Percentiles rank a stretch among this genome's conserved stretches.
Conservation (phyloP, 352 stramenopile species). For the Phytophthora pistaciae region DNA sequence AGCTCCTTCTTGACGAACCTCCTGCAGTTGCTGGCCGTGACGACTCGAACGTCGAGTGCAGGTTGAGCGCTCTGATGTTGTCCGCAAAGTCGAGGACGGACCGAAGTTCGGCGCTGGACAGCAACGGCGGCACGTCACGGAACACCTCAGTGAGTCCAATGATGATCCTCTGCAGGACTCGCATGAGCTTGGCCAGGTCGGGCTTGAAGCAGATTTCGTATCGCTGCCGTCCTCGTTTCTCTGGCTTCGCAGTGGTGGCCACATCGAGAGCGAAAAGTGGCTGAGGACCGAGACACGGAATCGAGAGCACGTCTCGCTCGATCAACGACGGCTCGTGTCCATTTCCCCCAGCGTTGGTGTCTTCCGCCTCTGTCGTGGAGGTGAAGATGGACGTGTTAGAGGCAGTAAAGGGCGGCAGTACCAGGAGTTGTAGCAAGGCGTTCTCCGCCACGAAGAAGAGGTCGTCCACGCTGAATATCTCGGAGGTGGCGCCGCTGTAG, state of each 20-base stretch:
- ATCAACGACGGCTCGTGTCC: background rate
- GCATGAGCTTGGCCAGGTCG: slow-evolving; percentile 36
- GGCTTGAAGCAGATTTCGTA: slow-evolving; percentile 52
- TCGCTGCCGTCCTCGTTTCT: slow-evolving; percentile 19
- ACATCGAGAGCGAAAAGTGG: slow-evolving; percentile 29
- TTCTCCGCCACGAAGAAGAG: slow-evolving; percentile 32
- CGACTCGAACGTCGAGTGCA: slow-evolving; percentile 9
- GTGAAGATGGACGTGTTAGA: slow-evolving; percentile 14
- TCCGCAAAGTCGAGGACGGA: slow-evolving; percentile 59
- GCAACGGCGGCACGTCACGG: slow-evolving; percentile 44
- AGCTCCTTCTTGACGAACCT: background rate
- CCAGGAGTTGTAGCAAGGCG: slow-evolving; percentile 25
- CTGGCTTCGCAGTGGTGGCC: background rate
- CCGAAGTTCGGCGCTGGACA: slow-evolving; percentile 46
- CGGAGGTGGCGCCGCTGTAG: background rate
- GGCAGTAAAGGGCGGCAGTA: slow-evolving; percentile 29
- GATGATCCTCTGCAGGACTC: slow-evolving; percentile 39
- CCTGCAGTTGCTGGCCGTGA: background rate
- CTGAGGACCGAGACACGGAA: slow-evolving; percentile 25
- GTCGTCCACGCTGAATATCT: slow-evolving; percentile 41
- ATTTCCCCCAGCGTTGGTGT: background rate
- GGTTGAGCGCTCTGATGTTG: slow-evolving; percentile 49
- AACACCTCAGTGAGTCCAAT: slow-evolving; percentile 51
- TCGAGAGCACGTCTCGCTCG: slow-evolving; percentile 30
- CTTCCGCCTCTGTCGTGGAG: background rate